These are phyloP conservation scores for Coprinellus micaceus DNA, from an alignment of 768 basidiomycete genomes.

Conservation along the genomic window DNA sequence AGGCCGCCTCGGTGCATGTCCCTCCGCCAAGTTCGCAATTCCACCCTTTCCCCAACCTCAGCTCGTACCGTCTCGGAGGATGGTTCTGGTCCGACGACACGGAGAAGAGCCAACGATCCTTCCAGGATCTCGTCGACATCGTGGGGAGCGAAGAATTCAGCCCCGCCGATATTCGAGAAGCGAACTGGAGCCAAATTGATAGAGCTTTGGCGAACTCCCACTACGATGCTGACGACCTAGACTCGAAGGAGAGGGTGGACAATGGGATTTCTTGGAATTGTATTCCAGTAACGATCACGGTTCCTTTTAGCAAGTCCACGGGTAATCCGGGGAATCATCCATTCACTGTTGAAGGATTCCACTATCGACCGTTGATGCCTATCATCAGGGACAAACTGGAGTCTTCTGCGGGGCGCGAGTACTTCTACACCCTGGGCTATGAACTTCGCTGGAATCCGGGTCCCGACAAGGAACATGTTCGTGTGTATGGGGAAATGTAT, in stretches of 20 bases:
- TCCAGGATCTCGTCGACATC: neutral
- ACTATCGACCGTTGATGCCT: constrained; percentile 19
- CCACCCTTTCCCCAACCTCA: neutral
- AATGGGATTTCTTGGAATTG: neutral
- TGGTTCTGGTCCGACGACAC: neutral
- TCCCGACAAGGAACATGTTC: constrained; percentile 6
- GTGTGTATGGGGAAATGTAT: constrained; percentile 27
- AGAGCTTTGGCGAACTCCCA: neutral
- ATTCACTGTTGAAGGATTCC: constrained; percentile 22
- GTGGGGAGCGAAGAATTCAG: neutral
- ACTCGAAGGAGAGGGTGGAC: neutral
- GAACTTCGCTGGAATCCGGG: constrained; percentile 9
- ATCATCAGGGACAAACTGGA: constrained; percentile 23
- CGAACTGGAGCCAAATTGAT: neutral
- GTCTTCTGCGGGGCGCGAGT: constrained; percentile 9
- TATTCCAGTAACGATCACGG: neutral
- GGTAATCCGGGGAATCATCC: neutral
- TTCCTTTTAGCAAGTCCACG: neutral
- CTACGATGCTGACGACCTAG: neutral
- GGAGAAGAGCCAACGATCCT: neutral
- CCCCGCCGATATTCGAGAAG: neutral
- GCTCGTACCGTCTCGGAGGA: neutral
- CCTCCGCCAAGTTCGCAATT: neutral
- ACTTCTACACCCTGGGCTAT: constrained; percentile 28
- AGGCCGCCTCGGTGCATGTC: neutral